Evolutionary conservation across 768 basidiomycete species (phyloP).

Genomic region (Russula abietina): DNA sequence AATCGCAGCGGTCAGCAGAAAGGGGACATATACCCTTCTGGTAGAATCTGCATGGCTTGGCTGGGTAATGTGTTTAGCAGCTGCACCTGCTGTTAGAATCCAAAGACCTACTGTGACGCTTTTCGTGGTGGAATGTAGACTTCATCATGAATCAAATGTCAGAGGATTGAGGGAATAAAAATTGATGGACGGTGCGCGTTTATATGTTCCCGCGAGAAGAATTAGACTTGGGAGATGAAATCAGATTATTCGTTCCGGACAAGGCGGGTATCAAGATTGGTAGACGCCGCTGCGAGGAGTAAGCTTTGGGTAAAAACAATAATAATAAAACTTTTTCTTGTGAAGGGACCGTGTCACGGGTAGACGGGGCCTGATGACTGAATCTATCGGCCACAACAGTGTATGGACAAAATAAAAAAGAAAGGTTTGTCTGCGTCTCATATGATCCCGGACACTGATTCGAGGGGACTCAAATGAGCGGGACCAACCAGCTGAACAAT

Average conservation of each 20-base stretch:
- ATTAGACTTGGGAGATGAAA: conserved; percentile 19
- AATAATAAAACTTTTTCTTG: conserved; percentile 12
- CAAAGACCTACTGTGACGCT: conserved; percentile 20
- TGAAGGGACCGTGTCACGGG: conserved; percentile 9
- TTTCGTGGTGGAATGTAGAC: conserved; percentile 3
- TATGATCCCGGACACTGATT: neutral
- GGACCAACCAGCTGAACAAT: neutral
- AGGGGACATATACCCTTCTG: conserved; percentile 22
- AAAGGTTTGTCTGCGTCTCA: neutral
- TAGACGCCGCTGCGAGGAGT: conserved; percentile 12
- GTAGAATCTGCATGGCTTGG: conserved; percentile 23
- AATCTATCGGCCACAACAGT: conserved; percentile 12
- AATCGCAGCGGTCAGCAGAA: conserved; percentile 23
- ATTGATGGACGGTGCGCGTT: conserved; percentile 5
- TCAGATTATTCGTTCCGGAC: conserved; percentile 17
- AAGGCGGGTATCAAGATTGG: conserved; percentile 20
- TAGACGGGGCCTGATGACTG: neutral
- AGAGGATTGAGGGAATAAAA: conserved; percentile 2
- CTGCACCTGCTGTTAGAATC: neutral
- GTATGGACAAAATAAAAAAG: neutral
- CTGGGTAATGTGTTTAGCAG: conserved; percentile 1
- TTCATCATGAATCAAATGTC: conserved; percentile 10
- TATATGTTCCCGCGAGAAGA: conserved; percentile 22
- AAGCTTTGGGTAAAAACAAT: conserved; percentile 10
- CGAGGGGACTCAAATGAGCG: neutral